Percentiles rank a stretch among this genome's conserved stretches.
Evolutionary conservation across 768 basidiomycete genomes (phyloP).

Genomic region (Lactarius hatsudake): DNA sequence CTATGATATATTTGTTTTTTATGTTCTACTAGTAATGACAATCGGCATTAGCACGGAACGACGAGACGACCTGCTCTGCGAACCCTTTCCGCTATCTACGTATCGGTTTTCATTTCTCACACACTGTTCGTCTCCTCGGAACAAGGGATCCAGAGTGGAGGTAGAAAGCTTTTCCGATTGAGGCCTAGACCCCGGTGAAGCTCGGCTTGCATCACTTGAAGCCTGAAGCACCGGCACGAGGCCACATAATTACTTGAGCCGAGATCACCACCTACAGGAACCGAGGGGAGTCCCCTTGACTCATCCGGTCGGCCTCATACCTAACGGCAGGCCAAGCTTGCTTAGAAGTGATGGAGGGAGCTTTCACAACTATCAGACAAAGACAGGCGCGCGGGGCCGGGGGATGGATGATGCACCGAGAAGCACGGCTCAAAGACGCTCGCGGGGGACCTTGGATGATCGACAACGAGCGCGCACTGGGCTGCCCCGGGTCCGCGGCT

Average conservation of each 20-base stretch:
- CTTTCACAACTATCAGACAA: background rate
- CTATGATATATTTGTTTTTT: background rate
- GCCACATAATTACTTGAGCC: background rate
- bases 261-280: background rate
- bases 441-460: conserved; percentile 17
- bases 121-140: background rate
- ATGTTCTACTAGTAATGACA: background rate
- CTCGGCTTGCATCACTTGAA: background rate
- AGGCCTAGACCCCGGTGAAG: background rate
- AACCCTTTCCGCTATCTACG: background rate
- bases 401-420: conserved; percentile 23
- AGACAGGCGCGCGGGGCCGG: background rate
- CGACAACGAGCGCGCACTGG: conserved; percentile 23
- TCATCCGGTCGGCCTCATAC: background rate
- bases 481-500: conserved; percentile 24
- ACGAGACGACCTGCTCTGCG: background rate
- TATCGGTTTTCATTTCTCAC: background rate
- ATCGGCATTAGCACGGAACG: background rate
- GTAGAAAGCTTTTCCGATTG: background rate
- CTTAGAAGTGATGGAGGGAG: background rate
- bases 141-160: background rate
- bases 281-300: background rate
- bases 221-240: background rate
- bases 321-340: background rate
- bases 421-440: conserved; percentile 19